Percentiles rank a stretch among this genome's conserved stretches.
Conservation (phyloP, 2,329 filamentous ascomycete species). For the Boeremia lycopersici region DNA sequence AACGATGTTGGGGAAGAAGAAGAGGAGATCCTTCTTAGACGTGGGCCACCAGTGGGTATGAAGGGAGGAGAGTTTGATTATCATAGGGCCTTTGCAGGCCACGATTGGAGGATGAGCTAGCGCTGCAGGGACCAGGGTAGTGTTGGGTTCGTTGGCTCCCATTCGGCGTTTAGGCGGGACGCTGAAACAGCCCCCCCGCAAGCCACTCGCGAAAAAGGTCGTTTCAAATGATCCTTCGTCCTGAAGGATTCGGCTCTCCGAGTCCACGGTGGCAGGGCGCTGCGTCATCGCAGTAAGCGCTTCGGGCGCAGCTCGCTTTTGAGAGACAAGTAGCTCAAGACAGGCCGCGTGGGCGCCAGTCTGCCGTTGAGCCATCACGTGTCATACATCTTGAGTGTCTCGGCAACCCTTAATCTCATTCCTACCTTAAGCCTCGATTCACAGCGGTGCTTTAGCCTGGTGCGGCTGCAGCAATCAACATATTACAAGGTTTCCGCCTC, state of each 20-base stretch:
- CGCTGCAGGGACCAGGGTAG: slow-evolving; percentile 16
- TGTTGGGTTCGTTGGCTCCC: slow-evolving; percentile 17
- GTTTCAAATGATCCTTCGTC: slow-evolving; percentile 28
- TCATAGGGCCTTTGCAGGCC: slow-evolving; percentile 13
- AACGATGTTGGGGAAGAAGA: slow-evolving; percentile 29
- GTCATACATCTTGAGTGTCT: slow-evolving; percentile 2
- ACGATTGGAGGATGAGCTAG: slow-evolving; percentile 27
- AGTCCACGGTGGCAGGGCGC: slow-evolving; percentile 4
- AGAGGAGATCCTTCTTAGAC: slow-evolving; percentile 17
- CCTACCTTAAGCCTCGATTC: slow-evolving; percentile 8
- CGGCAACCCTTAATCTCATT: slow-evolving; percentile 14
- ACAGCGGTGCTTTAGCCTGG: slow-evolving; percentile 13
- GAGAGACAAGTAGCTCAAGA: slow-evolving; percentile 10
- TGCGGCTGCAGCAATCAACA: slow-evolving; percentile 23
- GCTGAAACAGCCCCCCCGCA: slow-evolving; percentile 22
- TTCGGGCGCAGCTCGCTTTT: slow-evolving; percentile 5
- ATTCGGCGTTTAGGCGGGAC: slow-evolving; percentile 20
- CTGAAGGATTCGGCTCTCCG: slow-evolving; percentile 21
- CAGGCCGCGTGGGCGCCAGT: slow-evolving; percentile 11
- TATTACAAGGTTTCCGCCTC: slow-evolving; percentile 7
- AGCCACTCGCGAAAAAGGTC: slow-evolving; percentile 19
- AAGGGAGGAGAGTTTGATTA: slow-evolving; percentile 35
- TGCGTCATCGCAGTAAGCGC: slow-evolving; percentile 21
- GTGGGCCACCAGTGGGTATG: slow-evolving; percentile 29
- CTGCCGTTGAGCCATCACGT: slow-evolving; percentile 1